These are phyloP conservation scores for Diospyros kaki DNA, from an alignment of 148 eudicot species.

Conservation along the genomic window DNA sequence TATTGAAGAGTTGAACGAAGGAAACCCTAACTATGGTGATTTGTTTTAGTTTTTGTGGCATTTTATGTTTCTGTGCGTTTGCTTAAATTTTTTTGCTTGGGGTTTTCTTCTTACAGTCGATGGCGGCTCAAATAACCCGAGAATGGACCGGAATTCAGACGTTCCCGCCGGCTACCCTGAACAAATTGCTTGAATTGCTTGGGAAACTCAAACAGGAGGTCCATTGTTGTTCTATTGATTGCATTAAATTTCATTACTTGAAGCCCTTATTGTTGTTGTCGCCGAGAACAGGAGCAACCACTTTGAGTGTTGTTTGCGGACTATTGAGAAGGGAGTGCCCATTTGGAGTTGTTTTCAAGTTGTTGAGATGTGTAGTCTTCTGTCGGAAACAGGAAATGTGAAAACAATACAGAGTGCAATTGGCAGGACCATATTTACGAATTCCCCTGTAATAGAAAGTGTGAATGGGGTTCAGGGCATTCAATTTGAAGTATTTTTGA, in stretches of 20 bases:
- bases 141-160: constrained; percentile 93
- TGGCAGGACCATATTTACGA: background rate
- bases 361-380: background rate
- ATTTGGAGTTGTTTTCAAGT: background rate
- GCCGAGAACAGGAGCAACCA: background rate
- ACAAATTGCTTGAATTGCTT: constrained; percentile 61
- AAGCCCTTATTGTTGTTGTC: background rate
- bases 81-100: background rate
- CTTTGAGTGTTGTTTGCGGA: background rate
- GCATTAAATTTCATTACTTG: background rate
- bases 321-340: background rate
- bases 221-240: background rate
- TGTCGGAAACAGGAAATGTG: background rate
- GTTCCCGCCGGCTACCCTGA: constrained; percentile 83
- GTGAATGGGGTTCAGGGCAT: too few relatives aligned
- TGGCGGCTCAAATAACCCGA: constrained; percentile 40
- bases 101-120: constrained; percentile 2
- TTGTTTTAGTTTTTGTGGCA: background rate
- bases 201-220: constrained; percentile 82
- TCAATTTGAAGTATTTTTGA: too few relatives aligned
- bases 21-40: background rate
- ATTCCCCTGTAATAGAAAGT: too few relatives aligned
- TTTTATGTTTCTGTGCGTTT: background rate
- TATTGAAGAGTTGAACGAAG: background rate
- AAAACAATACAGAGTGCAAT: background rate